Evolutionary conservation across 2,329 filamentous ascomycete genomes (phyloP), one percentile per base, ranked within the genome.

Genomic region (Chaetomiaceae sp.): DNA sequence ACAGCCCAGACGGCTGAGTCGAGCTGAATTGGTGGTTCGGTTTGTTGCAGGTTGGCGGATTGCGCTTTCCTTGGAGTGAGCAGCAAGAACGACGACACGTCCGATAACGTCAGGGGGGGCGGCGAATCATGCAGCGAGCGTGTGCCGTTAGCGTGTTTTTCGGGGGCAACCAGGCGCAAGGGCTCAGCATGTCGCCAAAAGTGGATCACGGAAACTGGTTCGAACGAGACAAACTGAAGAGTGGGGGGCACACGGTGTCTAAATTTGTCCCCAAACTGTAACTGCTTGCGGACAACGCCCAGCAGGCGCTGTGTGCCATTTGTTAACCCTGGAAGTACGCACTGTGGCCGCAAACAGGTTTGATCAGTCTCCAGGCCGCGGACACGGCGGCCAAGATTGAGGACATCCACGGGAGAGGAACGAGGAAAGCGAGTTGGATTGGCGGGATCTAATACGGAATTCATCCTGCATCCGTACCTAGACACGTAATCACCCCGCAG

Each of bases 1-100:
- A 52, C 51, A 53, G 49, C 50, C 45, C 48, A 45, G 39, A 51
- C 38, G 54, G 55, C 51, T 56, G 54, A 46, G 51, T 47, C 30
- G 52, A 47, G 50, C 26, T 51, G 49, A 38, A 30, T n/a, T n/a
- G n/a, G n/a, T n/a, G n/a, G n/a, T n/a, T n/a, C n/a, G n/a, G n/a
- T n/a, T n/a, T n/a, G n/a, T n/a, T n/a, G n/a, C n/a, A n/a, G n/a
- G n/a, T n/a, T n/a, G n/a, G n/a, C n/a, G n/a, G n/a, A n/a, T n/a
- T n/a, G n/a, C n/a, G n/a, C n/a, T 29, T 8, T 26, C 44, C 42
- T 37, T 42, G 24, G 24, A 34, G 33, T n/a, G 22, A 6, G 22
- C 22, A 24, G 41, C 36, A 34, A 30, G 35, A 11, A 18, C 11
- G 14, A 32, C 19, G 35, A 47, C 24, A 33, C 15, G 42, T 36